Conservation (phyloP, 2,329 filamentous ascomycete species). For the Pyricularia sp. region DNA sequence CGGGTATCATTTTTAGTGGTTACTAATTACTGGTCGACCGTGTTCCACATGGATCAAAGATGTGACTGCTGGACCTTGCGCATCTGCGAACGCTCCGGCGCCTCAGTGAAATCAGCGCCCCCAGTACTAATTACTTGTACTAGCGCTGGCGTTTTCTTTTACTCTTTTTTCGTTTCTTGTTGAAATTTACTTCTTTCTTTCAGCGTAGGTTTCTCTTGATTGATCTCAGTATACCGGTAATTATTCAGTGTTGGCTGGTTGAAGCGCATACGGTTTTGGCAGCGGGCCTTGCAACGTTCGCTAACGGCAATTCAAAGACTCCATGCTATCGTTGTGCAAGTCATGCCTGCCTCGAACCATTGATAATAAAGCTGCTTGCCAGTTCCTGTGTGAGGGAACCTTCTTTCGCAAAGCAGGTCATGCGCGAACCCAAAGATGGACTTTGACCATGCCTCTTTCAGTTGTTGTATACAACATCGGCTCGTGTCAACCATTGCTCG, state of each 20-base stretch:
- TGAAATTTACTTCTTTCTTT: background rate
- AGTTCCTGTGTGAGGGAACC: background rate
- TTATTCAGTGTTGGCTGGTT: background rate
- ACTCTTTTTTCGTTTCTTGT: background rate
- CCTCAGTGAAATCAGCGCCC: background rate
- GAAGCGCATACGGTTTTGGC: background rate
- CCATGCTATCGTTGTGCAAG: background rate
- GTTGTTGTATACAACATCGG: background rate
- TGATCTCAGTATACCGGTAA: background rate
- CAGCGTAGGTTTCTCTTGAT: background rate
- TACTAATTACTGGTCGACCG: background rate
- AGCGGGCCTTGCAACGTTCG: background rate
- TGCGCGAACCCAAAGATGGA: background rate
- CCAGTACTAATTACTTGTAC: background rate
- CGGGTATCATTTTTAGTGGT: background rate
- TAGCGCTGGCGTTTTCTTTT: background rate
- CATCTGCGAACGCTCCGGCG: background rate
- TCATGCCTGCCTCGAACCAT: background rate
- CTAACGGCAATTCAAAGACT: background rate
- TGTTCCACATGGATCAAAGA: background rate
- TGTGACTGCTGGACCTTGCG: background rate
- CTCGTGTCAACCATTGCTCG: background rate
- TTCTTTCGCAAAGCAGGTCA: background rate
- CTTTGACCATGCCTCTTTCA: slow-evolving; percentile 2
- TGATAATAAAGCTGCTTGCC: background rate